phyloP scores from a whole-genome alignment of 140 eudicot genomes.

The Bidens hawaiensis region DNA sequence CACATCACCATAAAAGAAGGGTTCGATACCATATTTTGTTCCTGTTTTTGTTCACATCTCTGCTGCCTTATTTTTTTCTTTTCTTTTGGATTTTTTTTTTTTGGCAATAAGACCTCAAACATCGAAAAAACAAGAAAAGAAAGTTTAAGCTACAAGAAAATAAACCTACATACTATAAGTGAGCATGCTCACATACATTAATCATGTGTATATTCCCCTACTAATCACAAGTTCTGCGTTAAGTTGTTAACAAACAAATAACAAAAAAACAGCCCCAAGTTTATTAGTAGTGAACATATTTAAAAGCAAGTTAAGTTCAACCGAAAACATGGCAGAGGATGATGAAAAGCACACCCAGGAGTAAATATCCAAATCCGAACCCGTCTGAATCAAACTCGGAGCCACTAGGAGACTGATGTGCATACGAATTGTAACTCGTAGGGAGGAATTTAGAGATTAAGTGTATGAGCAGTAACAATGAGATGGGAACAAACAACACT shows the following conservation, averaged over 20 bases:
- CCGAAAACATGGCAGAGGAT: slow-evolving; percentile 27
- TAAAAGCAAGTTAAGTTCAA: neutral
- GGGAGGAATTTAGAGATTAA: slow-evolving; percentile 25
- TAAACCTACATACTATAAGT: neutral
- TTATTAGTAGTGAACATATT: neutral
- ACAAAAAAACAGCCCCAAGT: neutral
- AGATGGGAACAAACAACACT: slow-evolving; percentile 28
- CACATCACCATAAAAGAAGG: too few relatives aligned
- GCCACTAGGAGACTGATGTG: slow-evolving; percentile 16
- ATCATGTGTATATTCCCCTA: neutral
- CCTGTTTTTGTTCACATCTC: too few relatives aligned
- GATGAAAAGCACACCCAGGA: slow-evolving; percentile 38
- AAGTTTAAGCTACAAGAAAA: neutral
- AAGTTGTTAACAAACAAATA: neutral
- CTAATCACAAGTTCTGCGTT: neutral
- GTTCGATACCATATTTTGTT: too few relatives aligned
- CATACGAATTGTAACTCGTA: neutral
- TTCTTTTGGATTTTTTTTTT: too few relatives aligned
- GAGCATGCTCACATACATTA: neutral
- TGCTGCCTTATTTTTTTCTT: too few relatives aligned
- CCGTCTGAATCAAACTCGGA: slow-evolving; percentile 33
- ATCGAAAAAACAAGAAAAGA: neutral
- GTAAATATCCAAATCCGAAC: slow-evolving; percentile 37
- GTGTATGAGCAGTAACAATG: slow-evolving; percentile 39
- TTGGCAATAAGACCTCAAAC: too few relatives aligned